Conservation (phyloP, 768 basidiomycete genomes). For the Inosperma sp. region DNA sequence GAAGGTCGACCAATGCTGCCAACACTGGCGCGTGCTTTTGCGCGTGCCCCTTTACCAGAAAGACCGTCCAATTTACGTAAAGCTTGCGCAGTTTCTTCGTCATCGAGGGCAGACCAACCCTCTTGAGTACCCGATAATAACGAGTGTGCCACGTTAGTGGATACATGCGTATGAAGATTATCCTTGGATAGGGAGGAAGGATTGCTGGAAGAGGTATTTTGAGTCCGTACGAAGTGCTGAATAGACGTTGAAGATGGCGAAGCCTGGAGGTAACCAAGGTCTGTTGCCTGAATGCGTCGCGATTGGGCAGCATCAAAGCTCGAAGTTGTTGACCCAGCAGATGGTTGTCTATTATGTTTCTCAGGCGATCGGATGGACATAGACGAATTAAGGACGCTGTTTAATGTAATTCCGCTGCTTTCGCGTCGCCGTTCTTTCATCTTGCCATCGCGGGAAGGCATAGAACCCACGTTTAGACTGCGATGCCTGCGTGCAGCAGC, state of each 20-base stretch:
- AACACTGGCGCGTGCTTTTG: constrained; percentile 75
- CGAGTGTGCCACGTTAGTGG: constrained; percentile 77
- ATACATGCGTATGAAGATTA: constrained; percentile 36
- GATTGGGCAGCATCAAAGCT: constrained; percentile 47
- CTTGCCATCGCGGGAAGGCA: constrained; percentile 39
- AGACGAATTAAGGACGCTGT: constrained; percentile 34
- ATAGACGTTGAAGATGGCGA: constrained; percentile 90
- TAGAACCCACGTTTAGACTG: constrained; percentile 54
- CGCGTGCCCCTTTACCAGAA: constrained; percentile 67
- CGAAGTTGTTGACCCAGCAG: constrained; percentile 63
- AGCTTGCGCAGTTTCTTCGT: constrained; percentile 86
- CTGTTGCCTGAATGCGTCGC: constrained; percentile 63
- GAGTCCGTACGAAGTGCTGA: constrained; percentile 67
- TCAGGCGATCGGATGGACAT: constrained; percentile 32
- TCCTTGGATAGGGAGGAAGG: constrained; percentile 42
- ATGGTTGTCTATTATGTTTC: constrained; percentile 61
- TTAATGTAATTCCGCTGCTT: constrained; percentile 44
- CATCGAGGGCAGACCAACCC: constrained; percentile 84
- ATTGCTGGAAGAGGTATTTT: constrained; percentile 36
- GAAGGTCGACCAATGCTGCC: constrained; percentile 65
- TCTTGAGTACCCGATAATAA: constrained; percentile 83
- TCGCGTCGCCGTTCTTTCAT: constrained; percentile 53
- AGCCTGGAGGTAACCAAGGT: constrained; percentile 87
- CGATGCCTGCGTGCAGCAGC: constrained; percentile 58
- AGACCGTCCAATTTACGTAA: constrained; percentile 91